Evolutionary conservation across 208 protist species (phyloP).

Genomic region (Acanthamoeba castellanii): DNA sequence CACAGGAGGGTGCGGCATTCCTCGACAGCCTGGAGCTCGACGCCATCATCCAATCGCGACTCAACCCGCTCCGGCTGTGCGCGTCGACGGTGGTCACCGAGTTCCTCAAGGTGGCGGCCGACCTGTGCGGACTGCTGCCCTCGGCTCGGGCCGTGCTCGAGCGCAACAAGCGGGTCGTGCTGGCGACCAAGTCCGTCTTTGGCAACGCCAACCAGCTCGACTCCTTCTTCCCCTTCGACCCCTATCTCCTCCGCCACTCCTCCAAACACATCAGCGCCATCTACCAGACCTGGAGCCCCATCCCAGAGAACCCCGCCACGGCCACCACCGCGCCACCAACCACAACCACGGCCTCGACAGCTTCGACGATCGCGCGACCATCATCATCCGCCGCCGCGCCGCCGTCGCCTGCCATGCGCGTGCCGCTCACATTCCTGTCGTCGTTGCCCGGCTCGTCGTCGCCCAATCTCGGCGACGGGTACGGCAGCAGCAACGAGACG

Average conservation of each 20-base stretch:
- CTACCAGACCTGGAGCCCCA: slow-evolving; percentile 64
- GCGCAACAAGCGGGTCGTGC: slow-evolving; percentile 75
- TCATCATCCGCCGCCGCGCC: neutral
- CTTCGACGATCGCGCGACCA: neutral
- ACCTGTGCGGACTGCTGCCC: slow-evolving; percentile 32
- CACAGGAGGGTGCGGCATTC: slow-evolving; percentile 27
- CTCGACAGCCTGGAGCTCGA: neutral
- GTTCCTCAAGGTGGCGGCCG: slow-evolving; percentile 50
- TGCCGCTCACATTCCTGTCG: slow-evolving; percentile 30
- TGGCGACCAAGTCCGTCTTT: slow-evolving; percentile 74
- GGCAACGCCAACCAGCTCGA: slow-evolving; percentile 80
- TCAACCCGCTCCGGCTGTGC: slow-evolving; percentile 82
- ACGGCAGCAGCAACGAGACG: neutral
- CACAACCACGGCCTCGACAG: neutral
- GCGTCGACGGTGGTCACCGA: slow-evolving; percentile 50
- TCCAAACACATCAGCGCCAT: slow-evolving; percentile 60
- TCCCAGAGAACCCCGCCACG: neutral
- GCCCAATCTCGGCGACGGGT: neutral
- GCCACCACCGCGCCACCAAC: neutral
- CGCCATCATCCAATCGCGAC: neutral
- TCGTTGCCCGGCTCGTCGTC: neutral
- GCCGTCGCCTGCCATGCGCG: neutral
- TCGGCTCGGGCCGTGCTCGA: slow-evolving; percentile 50
- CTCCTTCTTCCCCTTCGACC: slow-evolving; percentile 86
- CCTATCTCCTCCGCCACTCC: slow-evolving; percentile 78